Evolutionary conservation across 2,329 filamentous ascomycete species (phyloP).

Genomic region (Venturia oleaginea): DNA sequence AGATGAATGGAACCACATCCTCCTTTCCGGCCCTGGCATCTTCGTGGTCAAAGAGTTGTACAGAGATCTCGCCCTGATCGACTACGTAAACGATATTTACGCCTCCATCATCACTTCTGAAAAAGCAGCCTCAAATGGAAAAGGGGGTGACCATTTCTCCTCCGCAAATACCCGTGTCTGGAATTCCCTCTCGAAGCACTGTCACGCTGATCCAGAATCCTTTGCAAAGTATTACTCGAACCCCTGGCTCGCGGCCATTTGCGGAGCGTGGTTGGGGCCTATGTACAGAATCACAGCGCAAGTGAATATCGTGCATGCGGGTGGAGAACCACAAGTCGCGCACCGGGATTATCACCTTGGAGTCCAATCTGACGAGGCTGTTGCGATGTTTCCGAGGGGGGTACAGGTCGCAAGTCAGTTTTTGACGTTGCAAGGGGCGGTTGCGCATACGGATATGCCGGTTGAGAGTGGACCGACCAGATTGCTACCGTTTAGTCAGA

Average conservation of each 20-base stretch:
- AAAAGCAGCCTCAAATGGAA: slow-evolving; percentile 21
- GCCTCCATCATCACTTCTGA: slow-evolving; percentile 41
- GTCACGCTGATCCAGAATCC: slow-evolving; percentile 39
- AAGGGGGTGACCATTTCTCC: slow-evolving; percentile 54
- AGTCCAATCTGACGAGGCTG: slow-evolving; percentile 45
- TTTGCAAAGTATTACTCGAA: slow-evolving; percentile 53
- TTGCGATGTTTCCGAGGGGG: slow-evolving; percentile 39
- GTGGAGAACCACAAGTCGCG: slow-evolving; percentile 46
- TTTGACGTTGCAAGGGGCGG: slow-evolving; percentile 53
- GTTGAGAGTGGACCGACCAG: slow-evolving; percentile 50
- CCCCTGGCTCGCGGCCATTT: slow-evolving; percentile 46
- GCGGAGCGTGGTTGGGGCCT: slow-evolving; percentile 50
- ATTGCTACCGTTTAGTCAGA: slow-evolving; percentile 52
- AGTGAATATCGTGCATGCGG: slow-evolving; percentile 53
- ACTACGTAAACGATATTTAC: slow-evolving; percentile 41
- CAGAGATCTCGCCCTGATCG: slow-evolving; percentile 33
- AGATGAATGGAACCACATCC: slow-evolving; percentile 52
- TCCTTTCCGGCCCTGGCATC: slow-evolving; percentile 49
- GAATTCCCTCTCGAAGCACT: slow-evolving; percentile 58
- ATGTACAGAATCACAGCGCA: slow-evolving; percentile 53
- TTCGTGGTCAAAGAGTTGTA: slow-evolving; percentile 49
- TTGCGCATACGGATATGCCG: slow-evolving; percentile 55
- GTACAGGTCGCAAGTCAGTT: slow-evolving; percentile 48
- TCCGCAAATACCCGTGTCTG: slow-evolving; percentile 52
- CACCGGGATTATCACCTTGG: slow-evolving; percentile 59